Percentiles rank a stretch among this genome's conserved stretches.
Evolutionary conservation across 2,329 filamentous ascomycete species (phyloP).

Genomic region (Exserohilum rostratum): DNA sequence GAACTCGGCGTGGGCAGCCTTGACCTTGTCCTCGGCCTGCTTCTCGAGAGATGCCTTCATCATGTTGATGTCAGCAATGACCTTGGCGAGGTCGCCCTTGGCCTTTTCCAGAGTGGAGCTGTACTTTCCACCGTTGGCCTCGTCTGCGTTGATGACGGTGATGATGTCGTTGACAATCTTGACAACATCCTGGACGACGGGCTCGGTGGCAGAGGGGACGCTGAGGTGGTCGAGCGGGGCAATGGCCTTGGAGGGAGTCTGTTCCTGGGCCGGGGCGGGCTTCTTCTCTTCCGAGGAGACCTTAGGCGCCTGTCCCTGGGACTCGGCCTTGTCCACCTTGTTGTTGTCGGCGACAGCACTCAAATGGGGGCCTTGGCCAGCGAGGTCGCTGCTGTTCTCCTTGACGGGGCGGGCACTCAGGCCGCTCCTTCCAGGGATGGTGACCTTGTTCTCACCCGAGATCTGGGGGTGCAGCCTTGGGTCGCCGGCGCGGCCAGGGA

Average conservation of each 20-base stretch:
- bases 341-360: conserved; percentile 63
- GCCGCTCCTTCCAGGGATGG: conserved; percentile 83
- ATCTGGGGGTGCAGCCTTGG: conserved; percentile 54
- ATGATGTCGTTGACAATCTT: conserved; percentile 97
- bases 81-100: conserved; percentile 78
- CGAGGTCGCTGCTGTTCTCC: conserved; percentile 53
- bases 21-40: conserved; percentile 76
- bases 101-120: conserved; percentile 80
- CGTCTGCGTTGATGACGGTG: conserved; percentile 87
- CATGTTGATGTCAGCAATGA: conserved; percentile 77
- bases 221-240: conserved; percentile 78
- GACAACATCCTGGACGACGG: conserved; percentile 88
- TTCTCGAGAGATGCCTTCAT: conserved; percentile 73
- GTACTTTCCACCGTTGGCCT: conserved; percentile 74
- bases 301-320: conserved; percentile 26
- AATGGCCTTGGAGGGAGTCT: conserved; percentile 33
- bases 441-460: conserved; percentile 70
- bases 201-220: conserved; percentile 78
- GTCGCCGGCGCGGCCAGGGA: conserved; percentile 59
- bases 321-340: conserved; percentile 12
- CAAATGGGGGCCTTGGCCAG: conserved; percentile 62
- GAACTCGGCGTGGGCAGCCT: conserved; percentile 75
- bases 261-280: conserved; percentile 27
- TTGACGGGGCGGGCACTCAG: conserved; percentile 79
- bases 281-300: conserved; percentile 41